Conservation (phyloP, 371 early-diverging fungal genomes). For the Lichtheimia ramosa region DNA sequence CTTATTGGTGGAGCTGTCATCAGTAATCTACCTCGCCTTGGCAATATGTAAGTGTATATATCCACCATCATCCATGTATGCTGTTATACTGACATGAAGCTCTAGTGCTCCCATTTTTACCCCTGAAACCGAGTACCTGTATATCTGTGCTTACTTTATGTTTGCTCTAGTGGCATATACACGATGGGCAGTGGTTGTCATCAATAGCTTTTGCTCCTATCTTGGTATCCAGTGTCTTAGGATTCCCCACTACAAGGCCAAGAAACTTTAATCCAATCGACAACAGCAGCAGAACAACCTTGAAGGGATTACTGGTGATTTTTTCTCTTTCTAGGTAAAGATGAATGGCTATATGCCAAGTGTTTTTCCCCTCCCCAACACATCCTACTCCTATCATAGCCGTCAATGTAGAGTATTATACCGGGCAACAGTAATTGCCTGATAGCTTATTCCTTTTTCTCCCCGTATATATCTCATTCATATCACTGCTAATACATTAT, state of each 20-base stretch:
- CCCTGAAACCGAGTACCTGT: slow-evolving; percentile 67
- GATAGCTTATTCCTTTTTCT: too few relatives aligned
- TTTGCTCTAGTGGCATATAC: slow-evolving; percentile 78
- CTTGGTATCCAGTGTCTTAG: slow-evolving; percentile 84
- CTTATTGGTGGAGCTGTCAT: slow-evolving; percentile 72
- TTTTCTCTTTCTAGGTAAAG: too few relatives aligned
- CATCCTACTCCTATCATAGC: too few relatives aligned
- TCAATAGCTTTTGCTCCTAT: slow-evolving; percentile 83
- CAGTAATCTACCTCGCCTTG: slow-evolving; percentile 55
- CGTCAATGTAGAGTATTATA: too few relatives aligned
- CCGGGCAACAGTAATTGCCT: too few relatives aligned
- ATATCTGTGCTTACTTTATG: slow-evolving; percentile 66
- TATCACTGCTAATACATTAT: too few relatives aligned
- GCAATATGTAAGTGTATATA: slow-evolving; percentile 38
- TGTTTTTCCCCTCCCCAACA: too few relatives aligned
- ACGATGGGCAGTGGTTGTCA: slow-evolving; percentile 86
- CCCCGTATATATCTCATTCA: too few relatives aligned
- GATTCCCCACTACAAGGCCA: slow-evolving; percentile 57
- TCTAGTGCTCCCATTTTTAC: slow-evolving; percentile 66
- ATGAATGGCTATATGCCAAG: too few relatives aligned
- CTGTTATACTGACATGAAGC: neutral
- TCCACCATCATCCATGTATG: neutral
- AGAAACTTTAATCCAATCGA: neutral
- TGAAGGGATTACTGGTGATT: too few relatives aligned
- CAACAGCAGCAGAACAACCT: too few relatives aligned